Evolutionary conservation across 2,329 filamentous ascomycete species (phyloP).

Genomic region (Tympanopsis confertula): DNA sequence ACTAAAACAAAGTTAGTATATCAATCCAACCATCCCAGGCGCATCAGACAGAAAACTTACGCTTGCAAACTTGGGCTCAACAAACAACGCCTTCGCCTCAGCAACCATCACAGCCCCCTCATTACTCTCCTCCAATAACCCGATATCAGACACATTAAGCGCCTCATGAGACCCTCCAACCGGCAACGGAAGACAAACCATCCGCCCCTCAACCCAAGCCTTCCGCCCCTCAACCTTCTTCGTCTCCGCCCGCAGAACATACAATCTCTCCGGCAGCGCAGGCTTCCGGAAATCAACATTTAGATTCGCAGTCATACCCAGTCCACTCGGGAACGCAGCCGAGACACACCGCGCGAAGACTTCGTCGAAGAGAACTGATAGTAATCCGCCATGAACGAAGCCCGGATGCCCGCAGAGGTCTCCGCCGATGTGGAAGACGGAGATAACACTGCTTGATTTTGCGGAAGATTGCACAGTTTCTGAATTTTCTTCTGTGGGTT

Average conservation of each 20-base stretch:
- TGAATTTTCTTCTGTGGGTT: neutral
- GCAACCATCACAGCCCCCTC: slow-evolving; percentile 5
- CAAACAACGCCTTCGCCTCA: slow-evolving; percentile 6
- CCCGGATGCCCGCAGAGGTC: slow-evolving; percentile 8
- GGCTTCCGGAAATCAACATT: slow-evolving; percentile 8
- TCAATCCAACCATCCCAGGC: no score
- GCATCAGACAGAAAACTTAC: neutral
- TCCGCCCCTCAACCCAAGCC: slow-evolving; percentile 6
- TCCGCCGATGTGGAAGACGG: slow-evolving; percentile 6
- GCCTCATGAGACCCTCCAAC: no score
- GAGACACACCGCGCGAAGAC: slow-evolving; percentile 7
- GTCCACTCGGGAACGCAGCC: slow-evolving; percentile 4
- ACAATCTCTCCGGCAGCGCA: slow-evolving; percentile 5
- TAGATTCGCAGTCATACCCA: slow-evolving; percentile 8
- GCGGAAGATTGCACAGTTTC: no score
- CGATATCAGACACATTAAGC: no score
- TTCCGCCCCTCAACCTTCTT: slow-evolving; percentile 8
- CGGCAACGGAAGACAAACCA: slow-evolving; percentile 2
- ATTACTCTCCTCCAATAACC: slow-evolving; percentile 3
- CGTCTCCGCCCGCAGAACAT: slow-evolving; percentile 5
- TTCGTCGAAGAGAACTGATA: slow-evolving; percentile 9
- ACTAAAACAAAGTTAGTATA: neutral
- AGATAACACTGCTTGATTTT: neutral
- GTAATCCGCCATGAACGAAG: slow-evolving; percentile 9
- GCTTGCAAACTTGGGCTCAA: slow-evolving; percentile 7